phyloP scores from a whole-genome alignment of 2,329 filamentous ascomycete species.

The Aspergillus amoenus region DNA sequence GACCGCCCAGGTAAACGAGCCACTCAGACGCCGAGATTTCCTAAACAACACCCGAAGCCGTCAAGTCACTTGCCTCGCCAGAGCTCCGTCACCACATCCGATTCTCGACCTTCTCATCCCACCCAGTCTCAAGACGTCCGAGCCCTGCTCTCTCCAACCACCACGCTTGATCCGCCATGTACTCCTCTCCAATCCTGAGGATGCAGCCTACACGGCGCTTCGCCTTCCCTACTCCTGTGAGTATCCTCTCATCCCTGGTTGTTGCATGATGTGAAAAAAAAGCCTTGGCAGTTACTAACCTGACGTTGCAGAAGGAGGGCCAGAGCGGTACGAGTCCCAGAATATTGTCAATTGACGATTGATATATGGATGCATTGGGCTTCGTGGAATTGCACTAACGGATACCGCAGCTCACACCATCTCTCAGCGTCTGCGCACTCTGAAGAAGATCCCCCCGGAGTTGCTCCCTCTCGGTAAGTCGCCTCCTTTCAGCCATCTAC shows the following conservation, averaged over 20 bases:
- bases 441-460: conserved; percentile 90
- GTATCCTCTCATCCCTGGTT: conserved; percentile 33
- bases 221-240: conserved; percentile 68
- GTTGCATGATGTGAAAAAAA: conserved; percentile 20
- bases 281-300: conserved; percentile 38
- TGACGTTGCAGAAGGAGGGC: conserved; percentile 57
- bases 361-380: background rate
- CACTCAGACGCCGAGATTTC: conserved; percentile 35
- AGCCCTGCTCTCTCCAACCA: conserved; percentile 19
- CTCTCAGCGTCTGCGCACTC: conserved; percentile 86
- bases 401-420: conserved; percentile 78
- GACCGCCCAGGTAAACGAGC: conserved; percentile 41
- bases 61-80: conserved; percentile 19
- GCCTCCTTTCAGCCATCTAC: background rate
- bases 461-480: conserved; percentile 87
- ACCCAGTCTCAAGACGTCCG: conserved; percentile 18
- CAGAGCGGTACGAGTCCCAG: conserved; percentile 55
- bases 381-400: conserved; percentile 23
- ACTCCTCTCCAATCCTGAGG: conserved; percentile 63
- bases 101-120: conserved; percentile 2
- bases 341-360: conserved; percentile 11
- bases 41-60: conserved; percentile 31
- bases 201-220: conserved; percentile 54
- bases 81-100: conserved; percentile 26
- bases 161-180: conserved; percentile 53